Base-by-base conservation (phyloP, 805 yeast genomes). In the Zygosaccharomyces pseudorouxii region DNA sequence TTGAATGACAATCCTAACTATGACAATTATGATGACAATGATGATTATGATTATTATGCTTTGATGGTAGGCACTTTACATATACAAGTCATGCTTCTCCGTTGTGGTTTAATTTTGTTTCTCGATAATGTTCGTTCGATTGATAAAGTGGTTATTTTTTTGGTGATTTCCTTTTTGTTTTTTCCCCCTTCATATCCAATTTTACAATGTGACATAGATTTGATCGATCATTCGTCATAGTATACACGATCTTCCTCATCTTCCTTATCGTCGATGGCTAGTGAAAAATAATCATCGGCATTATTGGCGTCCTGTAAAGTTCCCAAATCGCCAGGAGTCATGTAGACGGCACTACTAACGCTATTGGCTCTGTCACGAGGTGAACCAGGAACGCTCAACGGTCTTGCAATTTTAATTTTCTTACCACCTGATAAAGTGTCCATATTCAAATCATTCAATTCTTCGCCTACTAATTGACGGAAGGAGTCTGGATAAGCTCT, bases 261-360 rank as follows among this genome's bases (percentile, higher is more conserved):
- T 28, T 63, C 72, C 20, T 63, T 70, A 18, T 59, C 63, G 14
- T 73, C 76, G 8, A 46, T 54, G 10, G 54, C 54, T 51, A 74
- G 60, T 35, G 74, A 73, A 59, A 84, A 77, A 61, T 88, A 92
- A 64, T 92, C 97, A 33, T 87, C 89, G 1, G 80, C 74, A 60
- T 86, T 87, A 49, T 80, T 80, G 33, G 88, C 87, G 65, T 92
- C 99, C 65, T 90, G 97, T 60, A 93, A 75, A 3, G 96, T 84
- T n/a, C 98, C 99, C 54, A 92, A 77, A 66, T 92, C 99, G 35
- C 99, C 99, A 0, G 99, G 99, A 1, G 99, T 92, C 96, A 89
- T 92, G 57, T 83, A 72, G 14, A 86, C 82, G 11, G 80, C 68
- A 38, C 62, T 56, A 28, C 62, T 57, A 7, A 50, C 50, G 3